Base-by-base conservation (phyloP, 2,329 filamentous ascomycete species). In the Fonsecaea multimorphosa region DNA sequence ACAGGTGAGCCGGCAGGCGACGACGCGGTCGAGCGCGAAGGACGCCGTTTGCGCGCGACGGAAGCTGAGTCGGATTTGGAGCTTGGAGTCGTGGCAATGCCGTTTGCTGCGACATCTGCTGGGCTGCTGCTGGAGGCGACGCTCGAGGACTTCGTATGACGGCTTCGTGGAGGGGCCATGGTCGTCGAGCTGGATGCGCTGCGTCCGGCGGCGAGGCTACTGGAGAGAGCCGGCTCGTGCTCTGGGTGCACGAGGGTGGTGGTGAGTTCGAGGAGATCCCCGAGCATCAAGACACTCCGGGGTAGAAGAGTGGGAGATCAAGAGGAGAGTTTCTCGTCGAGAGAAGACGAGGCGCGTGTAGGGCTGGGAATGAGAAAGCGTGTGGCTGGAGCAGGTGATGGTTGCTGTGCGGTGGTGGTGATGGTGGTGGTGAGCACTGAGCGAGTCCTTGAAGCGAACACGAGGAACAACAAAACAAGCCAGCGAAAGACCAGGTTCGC, bases 201-300 rank as follows among this genome's bases (percentile, higher is more conserved):
- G 53, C 59, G 34, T 4, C 58, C 46, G 58, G 32, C 38, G 46
- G 36, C n/a, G n/a, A n/a, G n/a, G n/a, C n/a, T n/a, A 53, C 32
- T 36, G 19, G 63, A 56, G 38, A 64, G 51, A 44, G 31, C 38
- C 3, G 64, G 68, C 51, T 65, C 51, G 63, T 67, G 66, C 16
- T 62, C 62, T 46, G 61, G 62, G 38, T 70, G 55, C n/a, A 67
- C 54, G 57, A 61, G 59, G 19, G 61, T 64, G 34, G 66, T 67
- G 49, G 66, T 61, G 52, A 70, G 69, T 61, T 68, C 67, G 62
- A 69, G 51, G 46, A 69, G 40, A 61, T 67, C 67, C 59, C 62
- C 62, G 60, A 70, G 64, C 66, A 70, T 70, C 32, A 64, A 63
- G 38, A 58, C 16, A 5, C n/a, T 54, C 24, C 27, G 24, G 6